Conservation (phyloP, 495 filamentous ascomycete species). For the Endocarpon pusillum region DNA sequence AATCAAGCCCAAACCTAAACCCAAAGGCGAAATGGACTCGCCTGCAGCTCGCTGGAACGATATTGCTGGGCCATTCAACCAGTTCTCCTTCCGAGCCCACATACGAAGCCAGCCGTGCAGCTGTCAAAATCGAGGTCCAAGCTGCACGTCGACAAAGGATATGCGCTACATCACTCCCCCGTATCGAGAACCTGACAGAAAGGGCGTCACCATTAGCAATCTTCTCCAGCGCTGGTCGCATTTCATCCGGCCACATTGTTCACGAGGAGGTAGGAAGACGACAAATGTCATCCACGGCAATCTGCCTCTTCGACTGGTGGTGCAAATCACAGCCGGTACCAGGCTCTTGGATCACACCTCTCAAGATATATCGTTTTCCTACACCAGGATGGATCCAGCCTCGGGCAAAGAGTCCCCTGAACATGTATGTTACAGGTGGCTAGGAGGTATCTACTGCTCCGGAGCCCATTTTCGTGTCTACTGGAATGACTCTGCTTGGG, state of each 20-base stretch:
- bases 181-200: too few species aligned
- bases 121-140: background rate
- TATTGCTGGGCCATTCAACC: background rate
- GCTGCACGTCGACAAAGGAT: background rate
- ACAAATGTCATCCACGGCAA: background rate
- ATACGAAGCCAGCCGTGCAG: background rate
- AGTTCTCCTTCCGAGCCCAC: background rate
- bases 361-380: conserved; percentile 12
- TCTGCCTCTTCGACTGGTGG: conserved; percentile 19
- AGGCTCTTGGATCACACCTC: conserved; percentile 15
- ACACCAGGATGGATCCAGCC: conserved; percentile 6
- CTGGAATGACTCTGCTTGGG: conserved; percentile 18
- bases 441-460: conserved; percentile 23
- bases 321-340: conserved; percentile 5
- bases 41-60: background rate
- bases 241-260: too few species aligned
- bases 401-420: background rate
- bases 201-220: background rate
- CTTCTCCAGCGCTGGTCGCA: background rate
- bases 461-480: conserved; percentile 14
- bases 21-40: too few species aligned
- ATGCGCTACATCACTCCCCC: too few species aligned
- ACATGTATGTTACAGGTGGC: conserved; percentile 22
- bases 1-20: too few species aligned
- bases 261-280: too few species aligned